Evolutionary conservation across 225 moss, liverwort and hornwort genomes (phyloP).

Genomic region (Neckera pumila): DNA sequence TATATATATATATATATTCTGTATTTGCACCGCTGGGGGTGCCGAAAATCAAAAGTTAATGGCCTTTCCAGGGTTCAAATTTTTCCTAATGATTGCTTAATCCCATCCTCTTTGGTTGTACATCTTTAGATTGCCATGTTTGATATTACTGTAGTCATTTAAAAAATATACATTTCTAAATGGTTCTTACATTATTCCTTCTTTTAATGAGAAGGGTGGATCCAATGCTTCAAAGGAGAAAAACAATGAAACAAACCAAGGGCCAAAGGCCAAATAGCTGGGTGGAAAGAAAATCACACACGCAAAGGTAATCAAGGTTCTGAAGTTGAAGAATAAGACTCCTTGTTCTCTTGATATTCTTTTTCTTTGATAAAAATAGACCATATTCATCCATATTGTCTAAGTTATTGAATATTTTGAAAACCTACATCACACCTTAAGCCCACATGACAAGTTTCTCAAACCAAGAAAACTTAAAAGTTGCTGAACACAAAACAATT

Average conservation of each 20-base stretch:
- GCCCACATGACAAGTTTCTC: too few relatives aligned
- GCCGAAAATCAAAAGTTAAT: too few relatives aligned
- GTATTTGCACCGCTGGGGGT: too few relatives aligned
- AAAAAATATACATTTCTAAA: background rate
- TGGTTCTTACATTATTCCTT: background rate
- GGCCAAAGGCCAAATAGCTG: background rate
- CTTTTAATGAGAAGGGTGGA: rapidly evolving
- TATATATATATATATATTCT: too few relatives aligned
- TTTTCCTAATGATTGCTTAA: too few relatives aligned
- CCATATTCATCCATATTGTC: too few relatives aligned
- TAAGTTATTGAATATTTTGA: too few relatives aligned
- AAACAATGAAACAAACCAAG: background rate
- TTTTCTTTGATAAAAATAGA: background rate
- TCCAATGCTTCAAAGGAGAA: background rate
- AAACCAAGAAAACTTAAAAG: too few relatives aligned
- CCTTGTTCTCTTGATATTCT: background rate
- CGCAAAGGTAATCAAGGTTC: background rate
- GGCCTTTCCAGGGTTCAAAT: too few relatives aligned
- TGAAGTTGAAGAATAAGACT: background rate
- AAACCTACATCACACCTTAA: too few relatives aligned
- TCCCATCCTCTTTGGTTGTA: background rate
- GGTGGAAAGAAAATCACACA: background rate
- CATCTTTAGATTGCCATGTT: background rate
- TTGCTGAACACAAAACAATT: too few relatives aligned
- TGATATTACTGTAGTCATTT: background rate